Conservation (phyloP, 2,329 filamentous ascomycete genomes). For the Pyricularia sp. region DNA sequence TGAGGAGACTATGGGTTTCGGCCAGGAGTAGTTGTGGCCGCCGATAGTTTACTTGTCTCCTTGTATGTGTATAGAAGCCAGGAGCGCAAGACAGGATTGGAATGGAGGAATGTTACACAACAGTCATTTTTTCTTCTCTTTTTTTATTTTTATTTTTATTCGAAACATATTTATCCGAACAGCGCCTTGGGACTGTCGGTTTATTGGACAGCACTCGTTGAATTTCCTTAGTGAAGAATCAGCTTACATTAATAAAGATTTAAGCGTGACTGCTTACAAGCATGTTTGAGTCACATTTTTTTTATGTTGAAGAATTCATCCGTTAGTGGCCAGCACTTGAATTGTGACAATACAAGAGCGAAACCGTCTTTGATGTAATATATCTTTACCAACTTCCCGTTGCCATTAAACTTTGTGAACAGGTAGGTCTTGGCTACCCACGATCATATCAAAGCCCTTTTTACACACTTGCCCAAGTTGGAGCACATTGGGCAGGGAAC, state of each 20-base stretch:
- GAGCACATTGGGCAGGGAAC: too few species aligned
- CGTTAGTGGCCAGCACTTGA: neutral
- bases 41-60: neutral
- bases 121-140: conserved; percentile 1
- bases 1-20: conserved; percentile 97
- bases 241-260: neutral
- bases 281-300: neutral
- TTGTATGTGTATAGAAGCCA: neutral
- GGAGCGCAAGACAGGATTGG: neutral
- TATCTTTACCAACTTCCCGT: neutral
- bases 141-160: neutral
- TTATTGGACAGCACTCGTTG: neutral
- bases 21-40: conserved; percentile 71
- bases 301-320: neutral
- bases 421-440: neutral
- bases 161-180: neutral
- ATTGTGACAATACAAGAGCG: neutral
- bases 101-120: neutral
- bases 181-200: neutral
- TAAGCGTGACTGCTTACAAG: neutral
- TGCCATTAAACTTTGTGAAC: neutral
- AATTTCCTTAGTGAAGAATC: neutral
- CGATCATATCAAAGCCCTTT: neutral
- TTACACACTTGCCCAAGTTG: neutral
- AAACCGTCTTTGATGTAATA: neutral